Evolutionary conservation across 192 early-diverging fungal species (phyloP).

Genomic region (Dissophora ornata): DNA sequence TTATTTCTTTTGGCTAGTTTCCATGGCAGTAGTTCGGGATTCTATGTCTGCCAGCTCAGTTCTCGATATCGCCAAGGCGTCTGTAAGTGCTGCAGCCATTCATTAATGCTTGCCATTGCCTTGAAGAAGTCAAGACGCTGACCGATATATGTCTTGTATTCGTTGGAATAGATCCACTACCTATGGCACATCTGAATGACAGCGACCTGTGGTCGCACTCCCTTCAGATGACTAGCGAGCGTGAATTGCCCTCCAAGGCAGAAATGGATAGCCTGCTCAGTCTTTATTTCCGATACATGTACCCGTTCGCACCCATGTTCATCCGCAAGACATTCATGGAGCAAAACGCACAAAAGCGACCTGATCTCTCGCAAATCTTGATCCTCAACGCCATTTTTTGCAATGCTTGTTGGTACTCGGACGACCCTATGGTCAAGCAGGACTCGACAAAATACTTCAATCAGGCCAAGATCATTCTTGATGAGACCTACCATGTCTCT

Average conservation of each 20-base stretch:
- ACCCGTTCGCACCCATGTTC: conserved; percentile 77
- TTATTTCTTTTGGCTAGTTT: conserved; percentile 56
- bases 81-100: conserved; percentile 29
- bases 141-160: too few relatives aligned
- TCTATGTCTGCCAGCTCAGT: conserved; percentile 78
- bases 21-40: conserved; percentile 78
- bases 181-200: conserved; percentile 53
- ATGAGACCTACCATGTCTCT: conserved; percentile 74
- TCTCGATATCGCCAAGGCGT: conserved; percentile 65
- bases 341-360: conserved; percentile 35
- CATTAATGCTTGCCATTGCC: too few relatives aligned
- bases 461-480: conserved; percentile 76
- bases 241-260: conserved; percentile 66
- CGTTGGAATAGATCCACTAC: conserved; percentile 37
- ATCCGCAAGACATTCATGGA: conserved; percentile 62
- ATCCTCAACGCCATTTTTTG: conserved; percentile 69
- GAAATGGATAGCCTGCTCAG: conserved; percentile 69
- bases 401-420: conserved; percentile 63
- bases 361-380: conserved; percentile 56
- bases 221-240: conserved; percentile 54
- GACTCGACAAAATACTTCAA: conserved; percentile 67
- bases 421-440: conserved; percentile 52
- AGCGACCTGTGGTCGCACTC: conserved; percentile 55
- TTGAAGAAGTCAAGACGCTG: too few relatives aligned
- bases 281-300: conserved; percentile 76